Conservation (phyloP, 1,139 yeast genomes). For the Yamadazyma dushanensis region DNA sequence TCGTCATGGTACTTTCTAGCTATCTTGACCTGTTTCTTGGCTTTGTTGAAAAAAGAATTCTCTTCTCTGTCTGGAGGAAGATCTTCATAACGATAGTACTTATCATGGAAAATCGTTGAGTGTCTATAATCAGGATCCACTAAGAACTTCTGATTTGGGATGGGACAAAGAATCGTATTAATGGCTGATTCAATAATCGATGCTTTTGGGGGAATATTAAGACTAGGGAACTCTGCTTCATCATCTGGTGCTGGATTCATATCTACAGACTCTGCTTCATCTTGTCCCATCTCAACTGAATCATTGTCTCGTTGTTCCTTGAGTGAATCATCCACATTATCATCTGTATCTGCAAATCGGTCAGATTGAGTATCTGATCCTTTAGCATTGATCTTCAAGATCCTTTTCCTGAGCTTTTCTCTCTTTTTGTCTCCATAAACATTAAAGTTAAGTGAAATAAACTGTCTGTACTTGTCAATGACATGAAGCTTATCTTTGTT, state of each 20-base stretch:
- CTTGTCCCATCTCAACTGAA: slow-evolving; percentile 14
- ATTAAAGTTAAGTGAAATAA: slow-evolving; percentile 22
- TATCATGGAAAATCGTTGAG: slow-evolving; percentile 75
- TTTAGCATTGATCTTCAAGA: slow-evolving; percentile 27
- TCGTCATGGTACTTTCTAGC: slow-evolving; percentile 82
- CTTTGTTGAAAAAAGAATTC: slow-evolving; percentile 19
- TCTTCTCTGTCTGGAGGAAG: slow-evolving; percentile 45
- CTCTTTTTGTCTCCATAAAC: slow-evolving; percentile 15
- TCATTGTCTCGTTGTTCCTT: slow-evolving; percentile 11
- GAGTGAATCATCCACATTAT: slow-evolving; percentile 12
- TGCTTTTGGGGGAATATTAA: slow-evolving; percentile 45
- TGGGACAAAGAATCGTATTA: slow-evolving; percentile 42
- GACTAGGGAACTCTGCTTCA: slow-evolving; percentile 13
- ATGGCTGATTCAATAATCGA: slow-evolving; percentile 47
- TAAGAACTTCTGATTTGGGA: slow-evolving; percentile 37
- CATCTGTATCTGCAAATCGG: slow-evolving; percentile 1
- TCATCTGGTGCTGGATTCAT: slow-evolving; percentile 9
- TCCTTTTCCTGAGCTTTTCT: slow-evolving; percentile 22
- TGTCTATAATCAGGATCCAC: slow-evolving; percentile 44
- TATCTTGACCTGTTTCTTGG: slow-evolving; percentile 68
- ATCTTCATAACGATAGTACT: slow-evolving; percentile 63
- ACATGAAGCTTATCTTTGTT: slow-evolving; percentile 7
- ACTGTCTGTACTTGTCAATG: slow-evolving; percentile 20
- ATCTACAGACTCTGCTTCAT: slow-evolving; percentile 16
- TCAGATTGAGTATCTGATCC: slow-evolving; percentile 14